Base-by-base conservation (phyloP, 805 yeast genomes). In the Candida broadrunensis region DNA sequence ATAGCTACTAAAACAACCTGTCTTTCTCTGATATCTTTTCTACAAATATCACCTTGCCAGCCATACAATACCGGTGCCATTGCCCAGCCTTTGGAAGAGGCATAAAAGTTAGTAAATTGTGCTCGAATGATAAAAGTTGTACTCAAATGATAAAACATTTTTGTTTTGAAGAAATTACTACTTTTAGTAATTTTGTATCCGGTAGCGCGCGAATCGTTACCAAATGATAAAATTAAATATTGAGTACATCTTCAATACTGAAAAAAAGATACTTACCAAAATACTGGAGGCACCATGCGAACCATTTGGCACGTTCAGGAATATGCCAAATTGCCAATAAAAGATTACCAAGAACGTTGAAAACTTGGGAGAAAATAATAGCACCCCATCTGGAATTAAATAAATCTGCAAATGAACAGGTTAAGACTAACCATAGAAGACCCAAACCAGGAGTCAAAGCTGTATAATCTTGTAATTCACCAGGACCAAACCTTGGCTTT, bases 51-150 rank as follows among this genome's bases (percentile, higher is more conserved):
- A 50, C 74, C 74, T 41, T 75, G 75, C 67, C 76, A 72, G 1
- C 82, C 72, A 66, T 80, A 77, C 36, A 79, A 59, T 35, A 80
- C 80, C 0, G 85, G 81, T 2, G 84, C 79, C 56, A 77, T 77
- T 14, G 85, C 76, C 73, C 83, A 80, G 12, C n/a, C n/a, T n/a
- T n/a, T n/a, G n/a, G n/a, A n/a, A n/a, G n/a, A n/a, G n/a, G n/a
- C n/a, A n/a, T n/a, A n/a, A n/a, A n/a, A n/a, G n/a, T n/a, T n/a
- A n/a, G n/a, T n/a, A n/a, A n/a, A n/a, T n/a, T n/a, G n/a, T n/a
- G n/a, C n/a, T n/a, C n/a, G n/a, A n/a, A n/a, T n/a, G n/a, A n/a
- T n/a, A n/a, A n/a, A n/a, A n/a, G n/a, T n/a, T n/a, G n/a, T n/a
- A n/a, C n/a, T n/a, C n/a, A n/a, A n/a, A n/a, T n/a, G n/a, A n/a